Base-by-base conservation (phyloP, 2,329 filamentous ascomycete genomes). In the Aspergillus sp. region DNA sequence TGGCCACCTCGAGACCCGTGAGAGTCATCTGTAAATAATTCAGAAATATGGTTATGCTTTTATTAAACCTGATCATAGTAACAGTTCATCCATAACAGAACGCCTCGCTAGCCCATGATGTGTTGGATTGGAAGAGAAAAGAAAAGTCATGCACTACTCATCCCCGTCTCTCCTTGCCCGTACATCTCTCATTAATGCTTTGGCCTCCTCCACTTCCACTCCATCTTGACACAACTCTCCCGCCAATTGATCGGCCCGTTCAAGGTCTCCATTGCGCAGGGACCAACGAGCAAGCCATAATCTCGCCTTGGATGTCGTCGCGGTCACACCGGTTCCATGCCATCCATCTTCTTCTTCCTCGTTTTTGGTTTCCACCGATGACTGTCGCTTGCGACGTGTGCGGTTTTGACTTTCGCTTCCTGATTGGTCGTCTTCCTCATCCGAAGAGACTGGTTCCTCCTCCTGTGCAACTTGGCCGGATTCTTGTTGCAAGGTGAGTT, bases 151-250 rank as follows among this genome's bases (percentile, higher is more conserved):
- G 19, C 9, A 34, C n/a, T 46, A 57, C 27, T 41, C 50, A 36
- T 46, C 52, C 3, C 51, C 64, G 28, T 88, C 86, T 66, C 90
- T 77, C 52, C 87, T 79, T 5, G 86, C 86, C 54, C 90, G 78
- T 9, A 95, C 84, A 65, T 97, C 91, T 48, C 89, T 79, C 49
- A 95, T 86, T 54, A 97, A 72, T 4, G 90, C 89, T 70, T 97
- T 97, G 27, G 93, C 93, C 67, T 98, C 93, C 64, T 98, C 93
- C 2, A 97, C 89, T 67, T 97, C 93, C 27, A 94, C 84, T 0
- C 93, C 93, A 66, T 98, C 93, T 67, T 96, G 89, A 63, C 90
- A 96, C 37, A 98, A 73, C 68, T 98, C 93, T 48, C 85, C 89
- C 0, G 90, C 90, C 34, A 97, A 71, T 49, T 88, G 81, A 68